These are phyloP conservation scores for Acer saccharum DNA, from an alignment of 345 rosid genomes.

Conservation along the genomic window DNA sequence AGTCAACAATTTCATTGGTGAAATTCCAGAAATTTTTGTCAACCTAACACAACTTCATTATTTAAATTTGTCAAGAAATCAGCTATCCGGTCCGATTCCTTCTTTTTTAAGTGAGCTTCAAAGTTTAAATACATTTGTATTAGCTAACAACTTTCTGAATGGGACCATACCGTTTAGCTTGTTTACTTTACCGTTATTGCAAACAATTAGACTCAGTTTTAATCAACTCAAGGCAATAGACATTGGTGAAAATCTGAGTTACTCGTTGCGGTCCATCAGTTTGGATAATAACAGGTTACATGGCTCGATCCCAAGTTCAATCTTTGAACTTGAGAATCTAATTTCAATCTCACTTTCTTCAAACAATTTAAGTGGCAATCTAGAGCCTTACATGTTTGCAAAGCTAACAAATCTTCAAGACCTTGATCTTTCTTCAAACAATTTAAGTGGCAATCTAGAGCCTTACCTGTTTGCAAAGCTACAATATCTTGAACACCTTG, in stretches of 20 bases:
- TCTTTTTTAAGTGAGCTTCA: no score
- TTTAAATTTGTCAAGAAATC: not conserved
- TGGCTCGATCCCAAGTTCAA: conserved; percentile 23
- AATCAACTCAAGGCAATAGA: no score
- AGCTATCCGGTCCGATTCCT: not conserved
- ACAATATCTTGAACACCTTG: no score
- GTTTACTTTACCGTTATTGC: no score
- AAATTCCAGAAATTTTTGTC: conserved; percentile 16
- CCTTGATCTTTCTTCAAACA: no score
- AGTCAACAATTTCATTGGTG: conserved; percentile 18
- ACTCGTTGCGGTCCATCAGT: not conserved
- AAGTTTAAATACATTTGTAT: no score
- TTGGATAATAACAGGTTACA: conserved; percentile 12
- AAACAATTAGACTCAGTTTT: no score
- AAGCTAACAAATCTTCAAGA: not conserved
- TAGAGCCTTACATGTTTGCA: conserved; percentile 18
- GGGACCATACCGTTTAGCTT: no score
- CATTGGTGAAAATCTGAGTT: conserved; percentile 1
- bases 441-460: no score
- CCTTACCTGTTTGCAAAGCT: no score
- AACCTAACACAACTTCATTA: not conserved
- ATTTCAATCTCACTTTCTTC: not conserved
- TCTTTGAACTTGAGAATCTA: not conserved
- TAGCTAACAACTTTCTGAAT: no score
- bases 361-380: conserved; percentile 22